Percentiles rank a stretch among this genome's conserved stretches.
phyloP scores from a whole-genome alignment of 1,139 yeast genomes.

The Magnusiomyces ingens region DNA sequence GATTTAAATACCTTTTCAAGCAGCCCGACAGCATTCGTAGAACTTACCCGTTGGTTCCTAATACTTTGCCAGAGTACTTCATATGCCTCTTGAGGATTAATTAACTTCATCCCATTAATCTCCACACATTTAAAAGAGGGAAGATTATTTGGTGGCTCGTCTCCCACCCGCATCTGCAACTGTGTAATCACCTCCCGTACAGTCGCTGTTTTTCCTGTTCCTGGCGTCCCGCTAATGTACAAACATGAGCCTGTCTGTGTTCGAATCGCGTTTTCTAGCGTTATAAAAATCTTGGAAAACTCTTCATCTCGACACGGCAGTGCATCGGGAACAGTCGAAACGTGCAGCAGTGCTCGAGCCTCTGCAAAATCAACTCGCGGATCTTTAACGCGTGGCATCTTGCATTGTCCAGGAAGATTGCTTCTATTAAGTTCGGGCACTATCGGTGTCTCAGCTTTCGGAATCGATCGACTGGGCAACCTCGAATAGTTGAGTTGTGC shows the following conservation, averaged over 20 bases:
- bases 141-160: too few species aligned
- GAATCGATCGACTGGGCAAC: neutral
- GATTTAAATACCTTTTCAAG: conserved; percentile 48
- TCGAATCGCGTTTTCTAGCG: conserved; percentile 68
- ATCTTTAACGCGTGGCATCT: neutral
- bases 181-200: too few species aligned
- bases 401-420: conserved; percentile 11
- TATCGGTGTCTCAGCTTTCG: neutral
- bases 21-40: conserved; percentile 55
- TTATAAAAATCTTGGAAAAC: conserved; percentile 62
- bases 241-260: conserved; percentile 75
- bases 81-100: conserved; percentile 82
- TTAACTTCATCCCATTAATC: too few species aligned
- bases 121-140: too few species aligned
- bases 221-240: too few species aligned
- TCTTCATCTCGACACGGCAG: conserved; percentile 89
- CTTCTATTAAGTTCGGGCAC: too few species aligned
- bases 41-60: conserved; percentile 47
- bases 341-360: conserved; percentile 55
- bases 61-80: conserved; percentile 75
- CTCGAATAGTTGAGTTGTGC: too few species aligned
- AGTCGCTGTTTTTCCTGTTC: too few species aligned
- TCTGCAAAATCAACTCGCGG: conserved; percentile 41
- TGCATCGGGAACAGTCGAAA: conserved; percentile 54
- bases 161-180: too few species aligned